These are phyloP conservation scores for Austropuccinia psidii DNA, from an alignment of 1,284 basidiomycete species.

Conservation along the genomic window DNA sequence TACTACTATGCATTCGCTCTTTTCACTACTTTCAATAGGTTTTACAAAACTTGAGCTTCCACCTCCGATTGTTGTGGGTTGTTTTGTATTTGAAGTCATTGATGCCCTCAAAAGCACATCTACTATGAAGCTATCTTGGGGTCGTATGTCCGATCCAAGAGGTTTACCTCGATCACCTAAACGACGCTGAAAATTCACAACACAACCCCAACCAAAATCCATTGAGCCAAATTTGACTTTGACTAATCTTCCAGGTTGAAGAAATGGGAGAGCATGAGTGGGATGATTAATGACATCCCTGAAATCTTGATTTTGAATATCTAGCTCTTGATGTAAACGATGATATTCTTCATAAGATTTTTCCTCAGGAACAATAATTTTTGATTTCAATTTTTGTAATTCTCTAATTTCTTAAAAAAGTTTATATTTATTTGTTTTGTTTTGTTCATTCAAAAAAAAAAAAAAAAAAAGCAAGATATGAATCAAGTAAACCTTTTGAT, in stretches of 20 bases:
- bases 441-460: constrained; percentile 58
- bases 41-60: constrained; percentile 58
- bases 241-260: constrained; percentile 83
- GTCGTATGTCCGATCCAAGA: constrained; percentile 59
- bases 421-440: no score
- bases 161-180: constrained; percentile 45
- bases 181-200: constrained; percentile 86
- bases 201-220: constrained; percentile 94
- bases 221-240: constrained; percentile 75
- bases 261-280: constrained; percentile 82
- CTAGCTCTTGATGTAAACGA: constrained; percentile 78
- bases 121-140: constrained; percentile 85
- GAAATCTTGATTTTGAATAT: constrained; percentile 74
- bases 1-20: constrained; percentile 75
- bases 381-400: constrained; percentile 63
- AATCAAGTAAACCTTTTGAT: neutral
- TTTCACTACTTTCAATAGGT: constrained; percentile 62
- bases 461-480: neutral
- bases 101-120: constrained; percentile 85
- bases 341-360: constrained; percentile 80
- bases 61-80: constrained; percentile 45
- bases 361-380: constrained; percentile 72
- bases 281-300: constrained; percentile 89
- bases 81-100: constrained; percentile 46
- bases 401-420: constrained; percentile 44